Percentiles rank a stretch among this genome's conserved stretches.
Evolutionary conservation across 2,329 filamentous ascomycete species (phyloP).

Genomic region (Magnaporthiopsis rhizophila): DNA sequence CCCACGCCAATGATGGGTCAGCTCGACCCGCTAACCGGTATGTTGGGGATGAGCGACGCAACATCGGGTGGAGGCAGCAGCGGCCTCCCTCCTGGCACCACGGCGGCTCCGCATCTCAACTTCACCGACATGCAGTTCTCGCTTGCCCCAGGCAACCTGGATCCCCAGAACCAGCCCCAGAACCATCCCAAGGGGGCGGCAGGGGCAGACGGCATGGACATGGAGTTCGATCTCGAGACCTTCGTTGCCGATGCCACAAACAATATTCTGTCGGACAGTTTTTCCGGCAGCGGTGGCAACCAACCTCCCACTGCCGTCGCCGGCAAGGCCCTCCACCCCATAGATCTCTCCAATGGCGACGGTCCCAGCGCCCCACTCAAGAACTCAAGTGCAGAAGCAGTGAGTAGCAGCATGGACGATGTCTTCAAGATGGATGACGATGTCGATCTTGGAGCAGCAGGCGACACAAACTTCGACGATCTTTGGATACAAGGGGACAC

Average conservation of each 20-base stretch:
- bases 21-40: conserved; percentile 12
- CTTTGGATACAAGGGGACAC: conserved; percentile 39
- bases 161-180: conserved; percentile 12
- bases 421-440: conserved; percentile 36
- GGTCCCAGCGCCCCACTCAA: not conserved
- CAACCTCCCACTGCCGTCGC: not conserved
- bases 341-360: conserved; percentile 4
- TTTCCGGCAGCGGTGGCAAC: conserved; percentile 4
- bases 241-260: conserved; percentile 27
- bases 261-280: conserved; percentile 15
- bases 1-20: not conserved
- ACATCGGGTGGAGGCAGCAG: conserved; percentile 7
- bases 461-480: conserved; percentile 38
- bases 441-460: conserved; percentile 21
- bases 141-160: conserved; percentile 32
- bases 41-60: conserved; percentile 10
- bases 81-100: conserved; percentile 10
- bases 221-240: conserved; percentile 36
- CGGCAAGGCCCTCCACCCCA: not conserved
- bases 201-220: conserved; percentile 17
- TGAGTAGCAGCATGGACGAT: conserved; percentile 32
- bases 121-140: conserved; percentile 53
- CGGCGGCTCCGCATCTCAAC: conserved; percentile 30
- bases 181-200: not conserved
- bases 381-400: not conserved